Conservation (phyloP, 345 rosid species). For the Sisymbrium altissimum region DNA sequence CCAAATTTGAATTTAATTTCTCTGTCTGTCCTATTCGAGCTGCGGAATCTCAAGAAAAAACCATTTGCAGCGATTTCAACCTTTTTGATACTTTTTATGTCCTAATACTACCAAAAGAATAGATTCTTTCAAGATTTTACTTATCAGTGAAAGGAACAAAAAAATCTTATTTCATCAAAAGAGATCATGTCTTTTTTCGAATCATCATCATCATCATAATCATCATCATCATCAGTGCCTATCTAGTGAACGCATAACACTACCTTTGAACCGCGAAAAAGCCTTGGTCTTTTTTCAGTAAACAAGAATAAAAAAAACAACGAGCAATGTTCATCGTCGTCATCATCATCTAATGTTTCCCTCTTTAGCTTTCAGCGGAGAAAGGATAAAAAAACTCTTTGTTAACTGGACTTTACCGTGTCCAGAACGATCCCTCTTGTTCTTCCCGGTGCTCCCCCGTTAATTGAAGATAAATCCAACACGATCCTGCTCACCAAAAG, state of each 20-base stretch:
- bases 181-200: slow-evolving; percentile 13
- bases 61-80: slow-evolving; percentile 4
- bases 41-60: slow-evolving; percentile 19
- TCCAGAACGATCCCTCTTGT: slow-evolving; percentile 73
- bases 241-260: slow-evolving; percentile 21
- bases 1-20: not conserved
- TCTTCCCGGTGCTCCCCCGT: slow-evolving; percentile 87
- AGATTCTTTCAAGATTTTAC: slow-evolving; percentile 12
- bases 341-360: slow-evolving; percentile 19
- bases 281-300: not conserved
- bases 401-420: slow-evolving; percentile 36
- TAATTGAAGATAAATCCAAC: slow-evolving; percentile 66
- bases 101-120: slow-evolving; percentile 18
- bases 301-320: not conserved
- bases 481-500: slow-evolving; percentile 50
- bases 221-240: slow-evolving; percentile 34
- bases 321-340: slow-evolving; percentile 17
- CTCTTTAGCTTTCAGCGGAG: slow-evolving; percentile 7
- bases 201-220: slow-evolving; percentile 22
- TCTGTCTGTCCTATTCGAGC: slow-evolving; percentile 20
- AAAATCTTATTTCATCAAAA: slow-evolving; percentile 30
- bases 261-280: slow-evolving; percentile 18
- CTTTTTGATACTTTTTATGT: not conserved
- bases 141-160: slow-evolving; percentile 23
- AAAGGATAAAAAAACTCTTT: not conserved